These are phyloP conservation scores for Gliomastix tumulicola DNA, from an alignment of 2,329 filamentous ascomycete genomes.

Conservation along the genomic window DNA sequence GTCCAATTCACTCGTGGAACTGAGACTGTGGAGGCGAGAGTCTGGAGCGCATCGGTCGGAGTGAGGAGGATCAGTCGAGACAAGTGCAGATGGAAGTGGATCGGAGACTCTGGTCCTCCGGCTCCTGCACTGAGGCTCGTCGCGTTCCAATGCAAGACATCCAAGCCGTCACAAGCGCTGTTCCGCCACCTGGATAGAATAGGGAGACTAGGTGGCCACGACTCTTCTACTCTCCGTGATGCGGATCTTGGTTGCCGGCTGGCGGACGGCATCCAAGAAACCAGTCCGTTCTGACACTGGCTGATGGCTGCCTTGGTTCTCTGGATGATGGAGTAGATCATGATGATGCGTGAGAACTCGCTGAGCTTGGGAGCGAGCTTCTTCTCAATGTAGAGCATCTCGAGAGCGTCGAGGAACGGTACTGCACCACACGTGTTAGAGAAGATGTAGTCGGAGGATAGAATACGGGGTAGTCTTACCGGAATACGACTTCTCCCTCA, in stretches of 20 bases:
- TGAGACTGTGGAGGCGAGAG: no score
- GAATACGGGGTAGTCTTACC: neutral
- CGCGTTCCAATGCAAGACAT: conserved; percentile 49
- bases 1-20: no score
- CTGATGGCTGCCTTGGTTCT: conserved; percentile 19
- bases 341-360: conserved; percentile 23
- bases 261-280: conserved; percentile 14
- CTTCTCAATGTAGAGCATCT: conserved; percentile 25
- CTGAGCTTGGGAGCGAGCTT: conserved; percentile 16
- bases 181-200: conserved; percentile 26
- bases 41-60: conserved; percentile 15
- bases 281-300: conserved; percentile 16
- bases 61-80: conserved; percentile 42
- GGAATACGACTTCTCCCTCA: neutral
- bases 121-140: conserved; percentile 39
- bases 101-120: conserved; percentile 42
- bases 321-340: conserved; percentile 24
- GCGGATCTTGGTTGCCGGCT: conserved; percentile 2
- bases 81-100: conserved; percentile 45
- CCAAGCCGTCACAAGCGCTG: conserved; percentile 34
- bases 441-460: neutral
- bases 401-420: conserved; percentile 15
- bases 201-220: conserved; percentile 6
- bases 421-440: conserved; percentile 2
- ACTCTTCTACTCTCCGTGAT: conserved; percentile 2